Conservation (phyloP, 2,329 filamentous ascomycete species). For the Tolypocladium ophioglossoides region DNA sequence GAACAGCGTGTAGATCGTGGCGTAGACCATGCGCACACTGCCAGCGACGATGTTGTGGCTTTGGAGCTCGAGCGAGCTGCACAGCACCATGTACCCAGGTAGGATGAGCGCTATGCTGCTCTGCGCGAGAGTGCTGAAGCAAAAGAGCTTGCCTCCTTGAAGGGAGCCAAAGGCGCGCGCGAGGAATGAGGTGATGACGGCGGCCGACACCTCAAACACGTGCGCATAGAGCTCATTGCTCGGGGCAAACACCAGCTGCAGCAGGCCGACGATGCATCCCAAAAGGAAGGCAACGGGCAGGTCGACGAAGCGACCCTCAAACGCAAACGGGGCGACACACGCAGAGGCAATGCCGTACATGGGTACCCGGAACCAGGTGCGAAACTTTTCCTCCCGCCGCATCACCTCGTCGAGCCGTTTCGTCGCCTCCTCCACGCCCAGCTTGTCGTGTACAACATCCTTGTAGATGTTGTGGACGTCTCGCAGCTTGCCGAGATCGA, state of each 20-base stretch:
- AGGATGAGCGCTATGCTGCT: slow-evolving; percentile 68
- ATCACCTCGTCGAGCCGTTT: slow-evolving; percentile 47
- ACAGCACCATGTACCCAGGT: slow-evolving; percentile 43
- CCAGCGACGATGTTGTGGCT: slow-evolving; percentile 61
- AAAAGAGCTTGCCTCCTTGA: slow-evolving; percentile 46
- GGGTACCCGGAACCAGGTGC: slow-evolving; percentile 45
- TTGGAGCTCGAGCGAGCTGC: slow-evolving; percentile 52
- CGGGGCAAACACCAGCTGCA: slow-evolving; percentile 67
- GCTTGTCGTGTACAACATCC: slow-evolving; percentile 68
- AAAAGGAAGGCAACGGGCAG: slow-evolving; percentile 67
- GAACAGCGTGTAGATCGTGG: slow-evolving; percentile 65
- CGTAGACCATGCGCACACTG: slow-evolving; percentile 65
- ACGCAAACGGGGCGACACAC: slow-evolving; percentile 70
- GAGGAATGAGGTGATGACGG: slow-evolving; percentile 57
- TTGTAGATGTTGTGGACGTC: slow-evolving; percentile 74
- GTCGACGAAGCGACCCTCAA: slow-evolving; percentile 66
- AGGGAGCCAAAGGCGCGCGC: slow-evolving; percentile 62
- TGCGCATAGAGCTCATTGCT: slow-evolving; percentile 59
- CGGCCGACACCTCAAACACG: slow-evolving; percentile 41
- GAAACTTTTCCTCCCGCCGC: slow-evolving; percentile 32
- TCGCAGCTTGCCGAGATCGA: slow-evolving; percentile 63
- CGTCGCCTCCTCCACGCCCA: slow-evolving; percentile 61
- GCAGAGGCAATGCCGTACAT: slow-evolving; percentile 69
- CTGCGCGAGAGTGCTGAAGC: slow-evolving; percentile 62
- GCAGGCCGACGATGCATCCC: slow-evolving; percentile 60